Percentiles rank a stretch among this genome's conserved stretches.
phyloP scores from a whole-genome alignment of 768 basidiomycete genomes.

The Mrakia blollopis region DNA sequence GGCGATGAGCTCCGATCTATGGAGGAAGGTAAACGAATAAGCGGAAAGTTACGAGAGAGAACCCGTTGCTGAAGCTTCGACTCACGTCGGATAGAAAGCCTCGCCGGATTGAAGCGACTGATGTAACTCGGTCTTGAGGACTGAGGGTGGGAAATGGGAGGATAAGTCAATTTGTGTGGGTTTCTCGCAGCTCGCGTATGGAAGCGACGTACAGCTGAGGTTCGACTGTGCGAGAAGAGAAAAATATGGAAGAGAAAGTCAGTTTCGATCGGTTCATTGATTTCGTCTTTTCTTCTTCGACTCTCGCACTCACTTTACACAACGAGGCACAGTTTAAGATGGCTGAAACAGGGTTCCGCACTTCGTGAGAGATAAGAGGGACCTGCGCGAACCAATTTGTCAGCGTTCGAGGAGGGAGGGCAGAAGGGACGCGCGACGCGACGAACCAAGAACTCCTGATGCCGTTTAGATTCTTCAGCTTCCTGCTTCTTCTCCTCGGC shows the following conservation, averaged over 20 bases:
- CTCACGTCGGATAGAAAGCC: conserved; percentile 19
- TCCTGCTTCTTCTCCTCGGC: conserved; percentile 23
- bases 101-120: not conserved
- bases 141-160: not conserved
- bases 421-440: not conserved
- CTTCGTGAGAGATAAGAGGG: conserved; percentile 23
- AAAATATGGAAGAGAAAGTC: not conserved
- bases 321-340: conserved; percentile 16
- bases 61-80: too few species aligned
- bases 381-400: not conserved
- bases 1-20: conserved; percentile 11
- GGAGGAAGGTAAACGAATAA: not conserved
- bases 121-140: conserved; percentile 18
- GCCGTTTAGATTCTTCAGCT: conserved; percentile 26
- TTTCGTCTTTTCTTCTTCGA: not conserved
- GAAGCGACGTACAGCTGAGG: not conserved
- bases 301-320: conserved; percentile 6
- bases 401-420: not conserved
- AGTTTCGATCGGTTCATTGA: not conserved
- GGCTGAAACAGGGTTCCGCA: conserved; percentile 23
- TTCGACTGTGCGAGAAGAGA: not conserved
- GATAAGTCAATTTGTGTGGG: not conserved
- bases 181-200: too few species aligned
- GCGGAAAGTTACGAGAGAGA: too few species aligned
- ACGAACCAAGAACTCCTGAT: conserved; percentile 21